Evolutionary conservation across 805 yeast species (phyloP).

Genomic region (Candida berthetii): DNA sequence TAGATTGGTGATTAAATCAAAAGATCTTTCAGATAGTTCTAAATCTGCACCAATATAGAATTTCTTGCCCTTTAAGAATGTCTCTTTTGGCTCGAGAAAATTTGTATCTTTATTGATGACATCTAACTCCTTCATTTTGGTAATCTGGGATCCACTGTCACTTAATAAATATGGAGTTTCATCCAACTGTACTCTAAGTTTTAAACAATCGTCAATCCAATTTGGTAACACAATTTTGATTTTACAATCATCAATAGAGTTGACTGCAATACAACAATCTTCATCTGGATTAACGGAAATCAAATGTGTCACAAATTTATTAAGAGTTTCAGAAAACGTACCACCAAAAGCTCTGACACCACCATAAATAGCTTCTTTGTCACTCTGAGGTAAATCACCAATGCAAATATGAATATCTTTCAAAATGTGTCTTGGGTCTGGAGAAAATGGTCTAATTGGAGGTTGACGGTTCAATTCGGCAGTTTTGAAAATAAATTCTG

Average conservation of each 20-base stretch:
- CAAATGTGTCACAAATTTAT: slow-evolving; percentile 74
- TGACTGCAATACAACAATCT: slow-evolving; percentile 50
- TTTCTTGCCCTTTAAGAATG: slow-evolving; percentile 35
- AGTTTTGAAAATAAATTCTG: slow-evolving; percentile 54
- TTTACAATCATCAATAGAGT: slow-evolving; percentile 28
- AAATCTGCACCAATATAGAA: slow-evolving; percentile 54
- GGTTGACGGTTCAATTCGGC: slow-evolving; percentile 31
- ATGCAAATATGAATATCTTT: slow-evolving; percentile 56
- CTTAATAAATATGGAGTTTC: slow-evolving; percentile 42
- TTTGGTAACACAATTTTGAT: slow-evolving; percentile 66
- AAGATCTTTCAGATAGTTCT: slow-evolving; percentile 38
- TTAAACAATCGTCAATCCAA: slow-evolving; percentile 75
- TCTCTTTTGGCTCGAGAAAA: slow-evolving; percentile 4
- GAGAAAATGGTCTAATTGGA: slow-evolving; percentile 58
- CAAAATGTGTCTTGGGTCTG: slow-evolving; percentile 63
- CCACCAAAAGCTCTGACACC: slow-evolving; percentile 77
- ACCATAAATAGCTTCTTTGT: slow-evolving; percentile 59
- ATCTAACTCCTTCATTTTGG: slow-evolving; percentile 9
- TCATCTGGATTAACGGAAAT: slow-evolving; percentile 53
- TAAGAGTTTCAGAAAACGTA: slow-evolving; percentile 50
- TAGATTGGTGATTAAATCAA: slow-evolving; percentile 32
- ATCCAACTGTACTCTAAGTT: slow-evolving; percentile 39
- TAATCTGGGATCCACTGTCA: slow-evolving; percentile 4
- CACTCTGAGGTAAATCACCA: slow-evolving; percentile 50
- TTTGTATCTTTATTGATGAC: slow-evolving; percentile 5